Conservation (phyloP, 23 red algal genomes). For the Gracilaria caudata region DNA sequence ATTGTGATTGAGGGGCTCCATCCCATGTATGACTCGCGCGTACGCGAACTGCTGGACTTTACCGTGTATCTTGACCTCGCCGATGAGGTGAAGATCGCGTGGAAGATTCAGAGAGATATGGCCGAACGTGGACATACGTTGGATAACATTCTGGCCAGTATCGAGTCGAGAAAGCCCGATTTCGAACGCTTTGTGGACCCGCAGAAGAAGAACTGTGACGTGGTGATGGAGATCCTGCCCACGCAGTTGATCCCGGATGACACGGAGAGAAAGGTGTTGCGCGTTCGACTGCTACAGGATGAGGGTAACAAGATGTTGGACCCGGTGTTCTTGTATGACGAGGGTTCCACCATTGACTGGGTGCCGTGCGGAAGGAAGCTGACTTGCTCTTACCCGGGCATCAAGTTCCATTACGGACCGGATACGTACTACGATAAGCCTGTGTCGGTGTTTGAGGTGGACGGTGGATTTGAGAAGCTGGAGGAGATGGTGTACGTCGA, state of each 20-base stretch:
- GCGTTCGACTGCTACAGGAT: constrained; percentile 90
- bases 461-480: constrained; percentile 96
- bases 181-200: constrained; percentile 92
- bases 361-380: constrained; percentile 92
- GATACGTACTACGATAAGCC: constrained; percentile 90
- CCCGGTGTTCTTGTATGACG: constrained; percentile 89
- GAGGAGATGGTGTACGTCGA: constrained; percentile 99
- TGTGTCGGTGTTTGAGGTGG: constrained; percentile 91
- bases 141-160: constrained; percentile 94
- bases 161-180: constrained; percentile 94
- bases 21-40: constrained; percentile 90
- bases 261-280: constrained; percentile 90
- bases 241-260: constrained; percentile 95
- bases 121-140: constrained; percentile 96
- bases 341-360: constrained; percentile 99
- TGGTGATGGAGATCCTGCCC: constrained; percentile 93
- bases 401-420: constrained; percentile 99
- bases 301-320: constrained; percentile 67
- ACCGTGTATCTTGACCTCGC: constrained; percentile 94
- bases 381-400: constrained; percentile 94
- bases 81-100: constrained; percentile 99
- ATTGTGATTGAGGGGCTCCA: constrained; percentile 97
- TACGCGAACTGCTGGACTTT: constrained; percentile 88
- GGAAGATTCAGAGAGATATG: constrained; percentile 99
- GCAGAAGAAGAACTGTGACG: constrained; percentile 87